These are phyloP conservation scores for Drosera capensis DNA, from an alignment of 148 eudicot species.

Conservation along the genomic window DNA sequence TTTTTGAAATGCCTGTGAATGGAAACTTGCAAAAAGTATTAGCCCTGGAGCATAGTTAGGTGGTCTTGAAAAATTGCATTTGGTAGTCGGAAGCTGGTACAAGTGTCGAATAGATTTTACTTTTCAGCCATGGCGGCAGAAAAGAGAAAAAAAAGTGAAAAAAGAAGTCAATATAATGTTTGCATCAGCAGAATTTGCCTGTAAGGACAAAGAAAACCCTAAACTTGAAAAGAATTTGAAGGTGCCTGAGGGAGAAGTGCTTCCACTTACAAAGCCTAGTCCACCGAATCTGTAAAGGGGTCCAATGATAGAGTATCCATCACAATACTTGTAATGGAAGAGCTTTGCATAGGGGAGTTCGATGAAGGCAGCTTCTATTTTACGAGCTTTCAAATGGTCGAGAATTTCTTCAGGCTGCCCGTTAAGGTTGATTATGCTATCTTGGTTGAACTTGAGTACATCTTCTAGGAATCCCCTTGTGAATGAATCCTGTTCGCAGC, in stretches of 20 bases:
- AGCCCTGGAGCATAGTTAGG: not conserved
- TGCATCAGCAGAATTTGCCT: not conserved
- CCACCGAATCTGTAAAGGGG: constrained; percentile 24
- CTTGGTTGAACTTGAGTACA: constrained; percentile 6
- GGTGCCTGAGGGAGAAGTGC: not conserved
- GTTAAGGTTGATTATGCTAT: constrained; percentile 2
- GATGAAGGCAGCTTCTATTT: constrained; percentile 15
- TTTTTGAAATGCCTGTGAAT: constrained; percentile 21
- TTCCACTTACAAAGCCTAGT: constrained; percentile 14
- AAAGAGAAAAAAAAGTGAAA: no score
- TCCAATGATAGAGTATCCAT: constrained; percentile 7
- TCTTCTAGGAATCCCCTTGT: constrained; percentile 6
- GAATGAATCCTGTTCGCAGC: constrained; percentile 7
- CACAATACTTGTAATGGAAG: constrained; percentile 12
- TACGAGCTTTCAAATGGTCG: constrained; percentile 1
- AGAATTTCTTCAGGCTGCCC: not conserved
- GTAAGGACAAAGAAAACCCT: not conserved
- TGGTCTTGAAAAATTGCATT: not conserved
- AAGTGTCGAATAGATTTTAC: no score
- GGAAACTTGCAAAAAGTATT: not conserved
- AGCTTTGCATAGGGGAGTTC: constrained; percentile 17
- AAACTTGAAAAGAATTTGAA: not conserved
- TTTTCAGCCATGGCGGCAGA: no score
- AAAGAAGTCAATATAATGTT: no score
- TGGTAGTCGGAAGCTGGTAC: no score